phyloP scores from a whole-genome alignment of 306 rosid species.

The Gastrolobium bilobum region DNA sequence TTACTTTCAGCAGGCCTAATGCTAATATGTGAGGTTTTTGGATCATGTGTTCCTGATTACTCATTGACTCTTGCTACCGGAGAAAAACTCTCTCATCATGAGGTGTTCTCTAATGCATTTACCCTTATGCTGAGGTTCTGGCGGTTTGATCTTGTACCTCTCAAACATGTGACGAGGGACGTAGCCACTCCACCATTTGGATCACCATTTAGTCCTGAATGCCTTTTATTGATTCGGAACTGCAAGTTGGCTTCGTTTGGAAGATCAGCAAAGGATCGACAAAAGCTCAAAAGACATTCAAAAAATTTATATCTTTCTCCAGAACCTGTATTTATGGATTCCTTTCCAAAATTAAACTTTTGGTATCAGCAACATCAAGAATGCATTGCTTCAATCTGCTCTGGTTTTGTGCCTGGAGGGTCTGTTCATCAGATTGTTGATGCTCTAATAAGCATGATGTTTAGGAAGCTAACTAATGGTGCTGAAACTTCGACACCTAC shows the following conservation, averaged over 20 bases:
- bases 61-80: slow-evolving; percentile 68
- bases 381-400: slow-evolving; percentile 80
- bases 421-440: slow-evolving; percentile 81
- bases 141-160: slow-evolving; percentile 84
- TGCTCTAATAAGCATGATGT: slow-evolving; percentile 78
- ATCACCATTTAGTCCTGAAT: slow-evolving; percentile 78
- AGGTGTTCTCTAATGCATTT: slow-evolving; percentile 89
- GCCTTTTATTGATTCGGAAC: slow-evolving; percentile 85
- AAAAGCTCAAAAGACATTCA: slow-evolving; percentile 66
- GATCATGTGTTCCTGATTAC: slow-evolving; percentile 67
- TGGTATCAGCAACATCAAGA: slow-evolving; percentile 92
- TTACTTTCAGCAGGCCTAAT: slow-evolving; percentile 80
- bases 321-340: slow-evolving; percentile 73
- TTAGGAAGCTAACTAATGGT: slow-evolving; percentile 69
- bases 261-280: slow-evolving; percentile 63
- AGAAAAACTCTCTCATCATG: slow-evolving; percentile 78
- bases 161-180: slow-evolving; percentile 70
- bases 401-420: slow-evolving; percentile 77
- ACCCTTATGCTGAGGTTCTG: slow-evolving; percentile 86
- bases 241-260: slow-evolving; percentile 64
- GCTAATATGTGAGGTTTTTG: slow-evolving; percentile 90
- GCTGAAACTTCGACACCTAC: slow-evolving; percentile 68
- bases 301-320: slow-evolving; percentile 55
- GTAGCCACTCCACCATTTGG: slow-evolving; percentile 70
- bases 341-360: slow-evolving; percentile 81